Evolutionary conservation across 2,329 filamentous ascomycete genomes (phyloP).

Genomic region (Ramularia endophylla): DNA sequence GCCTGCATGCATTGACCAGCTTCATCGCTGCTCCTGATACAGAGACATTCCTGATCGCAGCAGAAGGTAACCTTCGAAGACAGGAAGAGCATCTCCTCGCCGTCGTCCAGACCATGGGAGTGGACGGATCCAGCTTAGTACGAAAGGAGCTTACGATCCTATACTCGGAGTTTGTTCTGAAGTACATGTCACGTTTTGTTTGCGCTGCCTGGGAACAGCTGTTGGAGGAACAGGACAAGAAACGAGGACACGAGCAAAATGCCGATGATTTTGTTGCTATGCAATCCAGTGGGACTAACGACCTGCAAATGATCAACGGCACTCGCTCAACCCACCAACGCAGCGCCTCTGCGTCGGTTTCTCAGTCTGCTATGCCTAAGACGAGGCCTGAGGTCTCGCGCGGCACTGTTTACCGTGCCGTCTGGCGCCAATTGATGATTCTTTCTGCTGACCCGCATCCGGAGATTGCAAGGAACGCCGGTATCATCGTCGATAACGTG

Average conservation of each 20-base stretch:
- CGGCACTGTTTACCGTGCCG: conserved; percentile 85
- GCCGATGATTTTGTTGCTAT: conserved; percentile 16
- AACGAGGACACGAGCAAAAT: conserved; percentile 18
- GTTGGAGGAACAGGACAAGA: conserved; percentile 57
- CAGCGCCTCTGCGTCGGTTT: conserved; percentile 15
- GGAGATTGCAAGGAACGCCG: conserved; percentile 81
- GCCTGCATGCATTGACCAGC: conserved; percentile 87
- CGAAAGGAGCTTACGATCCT: conserved; percentile 91
- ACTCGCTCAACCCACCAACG: conserved; percentile 13
- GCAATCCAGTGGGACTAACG: conserved; percentile 9
- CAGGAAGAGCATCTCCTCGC: conserved; percentile 80
- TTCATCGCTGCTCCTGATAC: conserved; percentile 72
- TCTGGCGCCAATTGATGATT: conserved; percentile 90
- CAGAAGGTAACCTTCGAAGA: conserved; percentile 2
- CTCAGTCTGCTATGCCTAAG: conserved; percentile 30
- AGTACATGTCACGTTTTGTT: conserved; percentile 87
- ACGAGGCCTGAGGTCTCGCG: conserved; percentile 55
- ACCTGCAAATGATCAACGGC: conserved; percentile 9
- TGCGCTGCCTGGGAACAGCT: conserved; percentile 90
- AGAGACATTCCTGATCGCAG: conserved; percentile 8
- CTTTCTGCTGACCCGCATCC: conserved; percentile 92
- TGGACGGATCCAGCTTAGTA: conserved; percentile 90
- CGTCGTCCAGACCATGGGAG: conserved; percentile 83
- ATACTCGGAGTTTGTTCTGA: conserved; percentile 81
- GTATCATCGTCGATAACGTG: conserved; percentile 78